phyloP scores from a whole-genome alignment of 139 green algal genomes.

The Ettlia oleoabundans region DNA sequence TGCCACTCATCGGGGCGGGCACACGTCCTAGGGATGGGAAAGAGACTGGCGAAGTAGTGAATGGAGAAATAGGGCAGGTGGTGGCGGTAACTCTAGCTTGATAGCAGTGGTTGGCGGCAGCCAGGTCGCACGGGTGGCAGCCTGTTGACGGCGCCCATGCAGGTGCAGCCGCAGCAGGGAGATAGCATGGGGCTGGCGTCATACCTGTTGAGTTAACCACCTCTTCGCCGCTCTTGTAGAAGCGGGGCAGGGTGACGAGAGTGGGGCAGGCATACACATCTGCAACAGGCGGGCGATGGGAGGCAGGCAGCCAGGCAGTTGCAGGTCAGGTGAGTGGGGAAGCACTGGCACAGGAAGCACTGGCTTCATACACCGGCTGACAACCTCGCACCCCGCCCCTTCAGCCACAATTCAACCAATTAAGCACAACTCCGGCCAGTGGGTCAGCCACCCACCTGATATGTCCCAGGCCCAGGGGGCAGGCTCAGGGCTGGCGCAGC shows the following conservation, averaged over 20 bases:
- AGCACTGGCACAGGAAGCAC: no score
- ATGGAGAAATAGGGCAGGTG: no score
- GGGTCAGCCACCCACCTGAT: neutral
- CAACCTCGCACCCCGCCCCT: no score
- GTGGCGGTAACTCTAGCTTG: no score
- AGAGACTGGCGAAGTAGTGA: no score
- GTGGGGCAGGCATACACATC: constrained; percentile 30
- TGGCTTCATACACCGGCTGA: no score
- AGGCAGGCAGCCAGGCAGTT: neutral
- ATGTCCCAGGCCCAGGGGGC: neutral
- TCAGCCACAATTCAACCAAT: no score
- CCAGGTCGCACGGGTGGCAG: no score
- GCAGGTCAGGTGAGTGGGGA: neutral
- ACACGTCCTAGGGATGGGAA: no score
- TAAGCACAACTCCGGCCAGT: neutral
- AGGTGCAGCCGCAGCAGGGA: neutral
- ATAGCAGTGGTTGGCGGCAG: no score
- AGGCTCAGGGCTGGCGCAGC: constrained; percentile 30
- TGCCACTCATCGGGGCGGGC: no score
- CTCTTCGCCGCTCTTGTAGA: constrained; percentile 13
- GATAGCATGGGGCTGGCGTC: neutral
- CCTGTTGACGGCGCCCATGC: no score
- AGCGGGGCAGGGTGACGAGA: constrained; percentile 45
- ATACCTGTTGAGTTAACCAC: constrained; percentile 26
- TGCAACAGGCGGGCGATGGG: neutral